Percentiles rank a stretch among this genome's conserved stretches.
Conservation (phyloP, 1,139 yeast species). For the Yueomyces sp. region DNA sequence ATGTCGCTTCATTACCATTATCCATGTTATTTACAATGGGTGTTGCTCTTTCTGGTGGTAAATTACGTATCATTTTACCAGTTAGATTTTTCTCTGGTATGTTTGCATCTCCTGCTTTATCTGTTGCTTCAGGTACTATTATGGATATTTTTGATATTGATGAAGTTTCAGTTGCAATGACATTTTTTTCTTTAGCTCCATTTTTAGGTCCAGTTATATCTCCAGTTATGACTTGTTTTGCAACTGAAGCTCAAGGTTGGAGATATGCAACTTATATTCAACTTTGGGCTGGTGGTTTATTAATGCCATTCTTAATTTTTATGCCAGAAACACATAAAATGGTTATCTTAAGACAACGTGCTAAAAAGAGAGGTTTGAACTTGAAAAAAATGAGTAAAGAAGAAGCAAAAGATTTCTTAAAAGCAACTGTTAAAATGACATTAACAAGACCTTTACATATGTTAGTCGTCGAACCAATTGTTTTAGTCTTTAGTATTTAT, state of each 20-base stretch:
- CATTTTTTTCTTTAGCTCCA: slow-evolving; percentile 84
- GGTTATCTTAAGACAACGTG: slow-evolving; percentile 63
- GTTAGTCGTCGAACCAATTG: slow-evolving; percentile 67
- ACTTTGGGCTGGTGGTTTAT: slow-evolving; percentile 64
- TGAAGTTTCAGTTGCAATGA: slow-evolving; percentile 80
- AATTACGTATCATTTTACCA: slow-evolving; percentile 56
- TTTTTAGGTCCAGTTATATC: slow-evolving; percentile 89
- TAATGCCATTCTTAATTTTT: slow-evolving; percentile 36
- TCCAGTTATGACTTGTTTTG: slow-evolving; percentile 82
- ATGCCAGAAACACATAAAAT: slow-evolving; percentile 92
- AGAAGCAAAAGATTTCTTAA: slow-evolving; percentile 47
- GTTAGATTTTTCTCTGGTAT: slow-evolving; percentile 84
- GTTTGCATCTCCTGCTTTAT: slow-evolving; percentile 70
- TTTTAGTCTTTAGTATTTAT: slow-evolving; percentile 70
- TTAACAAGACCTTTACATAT: slow-evolving; percentile 66
- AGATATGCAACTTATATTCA: slow-evolving; percentile 73
- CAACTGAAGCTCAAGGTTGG: slow-evolving; percentile 54
- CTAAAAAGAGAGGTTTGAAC: slow-evolving; percentile 45
- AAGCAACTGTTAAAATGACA: slow-evolving; percentile 78
- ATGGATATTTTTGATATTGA: slow-evolving; percentile 75
- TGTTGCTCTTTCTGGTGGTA: slow-evolving; percentile 69
- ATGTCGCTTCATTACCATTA: slow-evolving; percentile 59
- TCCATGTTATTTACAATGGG: slow-evolving; percentile 79
- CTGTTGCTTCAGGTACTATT: slow-evolving; percentile 81
- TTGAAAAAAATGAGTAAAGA: slow-evolving; percentile 51